A percentile compares a stretch with the other conserved stretches of the same genome.
Evolutionary conservation across 805 yeast species (phyloP).

Genomic region (Millerozyma acaciae): DNA sequence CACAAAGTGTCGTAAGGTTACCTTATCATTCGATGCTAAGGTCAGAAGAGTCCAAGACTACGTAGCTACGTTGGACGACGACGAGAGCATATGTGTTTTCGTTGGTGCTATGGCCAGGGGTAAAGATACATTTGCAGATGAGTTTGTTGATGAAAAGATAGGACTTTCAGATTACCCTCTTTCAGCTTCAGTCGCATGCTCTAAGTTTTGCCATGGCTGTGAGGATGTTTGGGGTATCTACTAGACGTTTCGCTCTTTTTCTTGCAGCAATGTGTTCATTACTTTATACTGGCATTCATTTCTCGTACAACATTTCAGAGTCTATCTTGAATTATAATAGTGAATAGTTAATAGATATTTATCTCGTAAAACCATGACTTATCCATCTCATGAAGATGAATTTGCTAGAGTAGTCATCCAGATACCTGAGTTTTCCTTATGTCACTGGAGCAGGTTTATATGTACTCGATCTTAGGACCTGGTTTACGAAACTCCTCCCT

Average conservation of each 20-base stretch:
- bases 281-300: constrained; percentile 4
- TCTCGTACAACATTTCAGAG: too few relatives aligned
- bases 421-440: too few relatives aligned
- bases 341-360: too few relatives aligned
- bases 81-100: constrained; percentile 94
- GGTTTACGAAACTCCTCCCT: too few relatives aligned
- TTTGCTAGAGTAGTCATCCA: too few relatives aligned
- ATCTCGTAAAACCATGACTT: too few relatives aligned
- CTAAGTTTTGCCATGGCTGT: constrained; percentile 97
- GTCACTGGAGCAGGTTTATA: too few relatives aligned
- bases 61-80: constrained; percentile 71
- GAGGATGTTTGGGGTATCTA: constrained; percentile 95
- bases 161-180: constrained; percentile 94
- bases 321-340: too few relatives aligned
- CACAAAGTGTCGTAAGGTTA: constrained; percentile 89
- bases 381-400: too few relatives aligned
- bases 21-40: constrained; percentile 88
- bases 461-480: too few relatives aligned
- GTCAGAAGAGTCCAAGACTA: constrained; percentile 86
- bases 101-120: constrained; percentile 99
- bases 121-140: constrained; percentile 95
- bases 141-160: constrained; percentile 91
- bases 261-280: too few relatives aligned
- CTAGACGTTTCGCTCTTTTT: too few relatives aligned
- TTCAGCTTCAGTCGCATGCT: constrained; percentile 96